Evolutionary conservation across 2,329 filamentous ascomycete species (phyloP), one percentile per base, ranked within the genome.

Genomic region (Fusarium verrucosum): DNA sequence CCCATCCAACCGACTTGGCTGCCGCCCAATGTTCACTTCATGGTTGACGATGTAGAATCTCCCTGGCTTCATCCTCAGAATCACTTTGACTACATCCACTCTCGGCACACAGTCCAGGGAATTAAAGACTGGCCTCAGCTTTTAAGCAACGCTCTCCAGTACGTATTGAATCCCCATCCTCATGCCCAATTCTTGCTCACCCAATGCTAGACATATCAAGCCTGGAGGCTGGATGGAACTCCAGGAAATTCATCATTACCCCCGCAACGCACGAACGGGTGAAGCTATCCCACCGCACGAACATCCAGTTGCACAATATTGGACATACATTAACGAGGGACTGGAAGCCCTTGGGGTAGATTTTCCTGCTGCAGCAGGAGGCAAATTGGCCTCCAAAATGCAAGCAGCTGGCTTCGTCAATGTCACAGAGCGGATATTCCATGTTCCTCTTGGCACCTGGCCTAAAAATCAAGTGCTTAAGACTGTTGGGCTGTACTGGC

Each of bases 41-140:
- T 85, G 69, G 78, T 87, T 11, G 85, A 88, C 56, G 85, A 88
- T 61, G 79, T 83, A 23, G 85, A 88, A 72, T 80, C 79, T 53
- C 78, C 80, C 6, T 88, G 85, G 85, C 72, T 86, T 16, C 80
- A 85, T 59, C 81, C 82, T 7, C 69, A 72, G 5, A 81, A 85
- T 58, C 79, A 83, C 47, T 88, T 87, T 51, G 85, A 89, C 70
- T 87, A 86, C 57, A 81, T 89, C 30, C 86, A 88, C 69, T 81
- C 83, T n/a, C 79, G 87, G 4, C 81, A 85, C 53, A 83, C 84
- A 2, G 82, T 84, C 14, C 81, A 83, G 77, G 83, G 81, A 3
- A 83, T 88, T 56, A 82, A 80, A 44, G 79, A 87, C 67, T 88
- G 85, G 85, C 78, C 78, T 3, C 76, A 70, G 14, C 71, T 87